Conservation (phyloP, 2,329 filamentous ascomycete species). For the Sporothrix inflata region DNA sequence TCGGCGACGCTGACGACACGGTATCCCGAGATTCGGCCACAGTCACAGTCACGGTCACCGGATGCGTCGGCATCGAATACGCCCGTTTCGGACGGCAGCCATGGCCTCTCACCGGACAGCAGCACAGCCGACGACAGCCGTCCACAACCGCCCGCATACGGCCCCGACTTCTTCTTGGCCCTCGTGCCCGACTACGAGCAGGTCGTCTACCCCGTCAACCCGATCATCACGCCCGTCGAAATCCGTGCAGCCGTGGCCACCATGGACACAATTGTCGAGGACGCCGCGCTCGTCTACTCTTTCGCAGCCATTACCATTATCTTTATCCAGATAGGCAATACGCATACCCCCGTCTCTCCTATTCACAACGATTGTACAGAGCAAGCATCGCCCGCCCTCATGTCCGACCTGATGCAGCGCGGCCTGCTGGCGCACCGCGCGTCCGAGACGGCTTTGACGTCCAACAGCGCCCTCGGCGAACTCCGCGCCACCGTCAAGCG, state of each 20-base stretch:
- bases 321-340: not conserved
- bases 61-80: no score
- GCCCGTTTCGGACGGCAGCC: no score
- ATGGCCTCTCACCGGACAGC: no score
- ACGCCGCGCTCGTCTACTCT: slow-evolving; percentile 26
- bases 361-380: no score
- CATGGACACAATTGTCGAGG: slow-evolving; percentile 46
- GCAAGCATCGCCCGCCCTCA: not conserved
- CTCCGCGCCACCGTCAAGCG: slow-evolving; percentile 42
- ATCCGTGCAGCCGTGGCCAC: slow-evolving; percentile 40
- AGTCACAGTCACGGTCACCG: not conserved
- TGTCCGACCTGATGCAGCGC: slow-evolving; percentile 40
- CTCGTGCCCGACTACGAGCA: slow-evolving; percentile 49
- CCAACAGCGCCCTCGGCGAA: not conserved
- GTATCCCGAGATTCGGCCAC: not conserved
- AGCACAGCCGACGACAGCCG: no score
- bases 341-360: not conserved
- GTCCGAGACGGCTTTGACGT: slow-evolving; percentile 42
- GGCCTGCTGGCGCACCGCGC: slow-evolving; percentile 36
- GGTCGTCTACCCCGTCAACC: slow-evolving; percentile 46
- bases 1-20: not conserved
- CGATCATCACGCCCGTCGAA: slow-evolving; percentile 40
- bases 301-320: slow-evolving; percentile 4
- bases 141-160: not conserved
- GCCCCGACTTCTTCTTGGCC: slow-evolving; percentile 44